Percentiles rank a stretch among this genome's conserved stretches.
These are phyloP conservation scores for Sporothrix phasma DNA, from an alignment of 2,329 filamentous ascomycete species.

Conservation along the genomic window DNA sequence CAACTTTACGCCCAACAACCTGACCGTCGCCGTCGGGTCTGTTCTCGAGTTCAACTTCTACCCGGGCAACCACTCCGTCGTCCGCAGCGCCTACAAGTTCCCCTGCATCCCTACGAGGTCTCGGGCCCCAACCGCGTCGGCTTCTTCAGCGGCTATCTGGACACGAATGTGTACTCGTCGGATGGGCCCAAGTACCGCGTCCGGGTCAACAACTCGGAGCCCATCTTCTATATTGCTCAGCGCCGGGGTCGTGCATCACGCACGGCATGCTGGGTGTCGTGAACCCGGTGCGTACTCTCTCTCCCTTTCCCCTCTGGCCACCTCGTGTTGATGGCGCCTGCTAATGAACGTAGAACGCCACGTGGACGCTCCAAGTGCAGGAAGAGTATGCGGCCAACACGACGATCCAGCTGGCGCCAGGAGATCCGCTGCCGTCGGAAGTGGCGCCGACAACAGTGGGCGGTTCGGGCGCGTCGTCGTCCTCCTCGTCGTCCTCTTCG, in stretches of 20 bases:
- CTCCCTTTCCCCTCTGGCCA: too few relatives aligned
- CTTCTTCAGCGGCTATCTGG: slow-evolving; percentile 44
- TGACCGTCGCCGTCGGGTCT: slow-evolving; percentile 36
- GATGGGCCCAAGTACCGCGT: slow-evolving; percentile 35
- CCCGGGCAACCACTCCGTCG: slow-evolving; percentile 54
- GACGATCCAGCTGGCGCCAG: slow-evolving; percentile 45
- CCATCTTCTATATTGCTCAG: slow-evolving; percentile 64
- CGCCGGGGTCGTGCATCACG: slow-evolving; percentile 51
- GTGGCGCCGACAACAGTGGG: slow-evolving; percentile 20
- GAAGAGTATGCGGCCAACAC: slow-evolving; percentile 37
- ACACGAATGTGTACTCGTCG: slow-evolving; percentile 36
- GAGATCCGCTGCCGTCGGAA: slow-evolving; percentile 44
- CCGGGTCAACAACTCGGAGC: slow-evolving; percentile 49
- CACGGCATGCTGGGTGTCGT: slow-evolving; percentile 68
- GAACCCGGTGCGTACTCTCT: slow-evolving; percentile 45
- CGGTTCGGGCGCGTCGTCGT: slow-evolving; percentile 13
- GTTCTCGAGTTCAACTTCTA: slow-evolving; percentile 51
- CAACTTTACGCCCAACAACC: slow-evolving; percentile 29
- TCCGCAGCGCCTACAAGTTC: slow-evolving; percentile 45
- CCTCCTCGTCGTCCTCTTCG: neutral
- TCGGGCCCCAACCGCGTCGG: slow-evolving; percentile 37
- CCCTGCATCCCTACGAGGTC: slow-evolving; percentile 54
- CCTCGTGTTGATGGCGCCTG: too few relatives aligned
- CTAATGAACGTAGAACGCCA: slow-evolving; percentile 30
- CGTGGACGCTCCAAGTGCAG: slow-evolving; percentile 39